Percentiles rank a stretch among this genome's conserved stretches.
phyloP scores from a whole-genome alignment of 148 eudicot species.

The Vaccinium macrocarpon region DNA sequence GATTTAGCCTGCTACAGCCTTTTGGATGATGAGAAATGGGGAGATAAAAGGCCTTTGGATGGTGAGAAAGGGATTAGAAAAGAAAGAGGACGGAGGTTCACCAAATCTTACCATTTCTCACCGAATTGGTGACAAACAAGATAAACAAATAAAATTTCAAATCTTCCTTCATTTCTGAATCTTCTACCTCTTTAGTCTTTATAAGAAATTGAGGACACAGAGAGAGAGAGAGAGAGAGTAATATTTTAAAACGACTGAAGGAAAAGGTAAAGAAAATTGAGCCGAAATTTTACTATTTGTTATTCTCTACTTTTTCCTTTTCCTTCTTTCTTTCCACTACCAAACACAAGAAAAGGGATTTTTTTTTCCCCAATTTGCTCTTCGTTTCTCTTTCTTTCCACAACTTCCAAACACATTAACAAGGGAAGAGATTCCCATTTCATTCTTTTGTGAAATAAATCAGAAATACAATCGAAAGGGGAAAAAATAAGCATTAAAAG shows the following conservation, averaged over 20 bases:
- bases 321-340: no score
- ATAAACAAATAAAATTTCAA: neutral
- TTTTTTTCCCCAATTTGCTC: no score
- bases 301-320: no score
- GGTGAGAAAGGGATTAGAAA: neutral
- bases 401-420: no score
- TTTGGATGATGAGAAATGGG: neutral
- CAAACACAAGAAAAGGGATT: no score
- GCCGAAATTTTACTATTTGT: no score
- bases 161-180: neutral
- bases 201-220: no score
- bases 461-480: neutral
- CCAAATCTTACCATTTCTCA: neutral
- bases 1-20: neutral
- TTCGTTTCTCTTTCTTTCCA: no score
- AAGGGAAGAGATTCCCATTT: no score
- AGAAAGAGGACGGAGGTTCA: neutral
- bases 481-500: neutral
- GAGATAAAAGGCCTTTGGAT: neutral
- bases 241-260: no score
- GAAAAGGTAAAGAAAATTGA: no score
- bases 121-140: neutral
- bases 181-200: neutral
- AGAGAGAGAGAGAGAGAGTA: no score
- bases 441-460: neutral